Percentiles rank a stretch among this genome's conserved stretches.
Evolutionary conservation across 2,329 filamentous ascomycete genomes (phyloP).

Genomic region (Trichoderma aggressivum): DNA sequence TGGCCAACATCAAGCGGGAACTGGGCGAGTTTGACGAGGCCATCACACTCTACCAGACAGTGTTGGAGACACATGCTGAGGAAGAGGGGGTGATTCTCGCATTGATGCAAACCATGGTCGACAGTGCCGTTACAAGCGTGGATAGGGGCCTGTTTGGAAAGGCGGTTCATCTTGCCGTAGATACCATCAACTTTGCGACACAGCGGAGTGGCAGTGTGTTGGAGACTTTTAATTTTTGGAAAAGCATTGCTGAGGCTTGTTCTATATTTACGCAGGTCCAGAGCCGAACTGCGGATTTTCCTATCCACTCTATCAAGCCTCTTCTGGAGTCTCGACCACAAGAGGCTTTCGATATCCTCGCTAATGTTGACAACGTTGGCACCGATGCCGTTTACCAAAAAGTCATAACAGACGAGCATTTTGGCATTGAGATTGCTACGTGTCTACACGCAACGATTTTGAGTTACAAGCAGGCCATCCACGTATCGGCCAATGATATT

Average conservation of each 20-base stretch:
- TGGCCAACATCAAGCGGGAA: constrained; percentile 90
- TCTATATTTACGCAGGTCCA: constrained; percentile 79
- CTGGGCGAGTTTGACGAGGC: constrained; percentile 86
- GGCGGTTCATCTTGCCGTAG: constrained; percentile 65
- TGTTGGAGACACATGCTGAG: constrained; percentile 62
- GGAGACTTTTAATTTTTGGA: constrained; percentile 92
- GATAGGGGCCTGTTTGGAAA: constrained; percentile 86
- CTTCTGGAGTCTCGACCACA: constrained; percentile 57
- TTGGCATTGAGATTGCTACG: constrained; percentile 51
- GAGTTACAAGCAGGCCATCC: constrained; percentile 81
- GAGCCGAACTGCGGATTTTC: constrained; percentile 60
- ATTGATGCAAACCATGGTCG: constrained; percentile 81
- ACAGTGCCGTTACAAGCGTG: constrained; percentile 72
- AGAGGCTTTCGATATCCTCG: constrained; percentile 58
- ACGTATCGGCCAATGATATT: constrained; percentile 66
- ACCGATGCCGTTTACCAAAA: constrained; percentile 44
- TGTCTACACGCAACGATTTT: constrained; percentile 72
- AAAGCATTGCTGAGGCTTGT: constrained; percentile 83
- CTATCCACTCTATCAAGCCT: constrained; percentile 51
- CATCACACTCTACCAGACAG: constrained; percentile 69
- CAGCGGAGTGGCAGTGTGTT: constrained; percentile 58
- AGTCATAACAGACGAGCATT: constrained; percentile 43
- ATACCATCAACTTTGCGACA: constrained; percentile 66
- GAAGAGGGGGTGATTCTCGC: constrained; percentile 89
- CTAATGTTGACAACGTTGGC: constrained; percentile 64